phyloP scores from a whole-genome alignment of 352 stramenopile genomes.

The Phytopythium chamaehyphon region DNA sequence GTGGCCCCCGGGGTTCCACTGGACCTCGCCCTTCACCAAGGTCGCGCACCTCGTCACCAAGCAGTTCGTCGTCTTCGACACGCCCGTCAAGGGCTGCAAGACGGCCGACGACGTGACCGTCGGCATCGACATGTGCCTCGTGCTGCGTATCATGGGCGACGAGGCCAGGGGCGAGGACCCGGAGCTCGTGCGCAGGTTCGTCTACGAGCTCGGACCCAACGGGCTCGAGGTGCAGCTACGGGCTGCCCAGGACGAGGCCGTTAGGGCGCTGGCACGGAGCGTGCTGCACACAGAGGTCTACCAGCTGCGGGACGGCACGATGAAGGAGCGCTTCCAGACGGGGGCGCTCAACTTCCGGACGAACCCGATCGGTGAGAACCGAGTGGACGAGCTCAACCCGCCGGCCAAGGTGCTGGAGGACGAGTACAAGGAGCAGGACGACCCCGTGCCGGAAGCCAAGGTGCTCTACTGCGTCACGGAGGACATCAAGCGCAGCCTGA shows the following conservation, averaged over 20 bases:
- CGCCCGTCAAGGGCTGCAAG: conserved; percentile 87
- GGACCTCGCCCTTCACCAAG: conserved; percentile 68
- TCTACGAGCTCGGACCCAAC: conserved; percentile 82
- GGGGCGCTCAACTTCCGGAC: conserved; percentile 20
- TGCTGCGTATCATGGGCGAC: conserved; percentile 88
- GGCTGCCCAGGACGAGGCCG: conserved; percentile 76
- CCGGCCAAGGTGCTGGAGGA: conserved; percentile 6
- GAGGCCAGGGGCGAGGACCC: conserved; percentile 75
- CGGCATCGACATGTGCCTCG: conserved; percentile 79
- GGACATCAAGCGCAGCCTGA: conserved; percentile 63
- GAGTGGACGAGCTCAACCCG: conserved; percentile 12
- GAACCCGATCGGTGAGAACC: conserved; percentile 1
- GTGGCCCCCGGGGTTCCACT: conserved; percentile 79
- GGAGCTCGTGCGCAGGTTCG: conserved; percentile 80
- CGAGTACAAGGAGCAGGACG: conserved; percentile 3
- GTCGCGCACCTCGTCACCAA: conserved; percentile 86
- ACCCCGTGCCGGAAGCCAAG: conserved; percentile 5
- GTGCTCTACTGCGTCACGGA: conserved; percentile 51
- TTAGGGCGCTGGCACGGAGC: conserved; percentile 69
- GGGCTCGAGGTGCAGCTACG: conserved; percentile 84
- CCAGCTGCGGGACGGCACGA: conserved; percentile 50
- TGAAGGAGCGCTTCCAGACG: conserved; percentile 42
- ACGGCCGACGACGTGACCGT: conserved; percentile 87
- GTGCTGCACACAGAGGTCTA: conserved; percentile 83
- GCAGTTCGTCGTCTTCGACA: conserved; percentile 86